phyloP scores from a whole-genome alignment of 208 protist genomes.

The Strigomonas culicis region DNA sequence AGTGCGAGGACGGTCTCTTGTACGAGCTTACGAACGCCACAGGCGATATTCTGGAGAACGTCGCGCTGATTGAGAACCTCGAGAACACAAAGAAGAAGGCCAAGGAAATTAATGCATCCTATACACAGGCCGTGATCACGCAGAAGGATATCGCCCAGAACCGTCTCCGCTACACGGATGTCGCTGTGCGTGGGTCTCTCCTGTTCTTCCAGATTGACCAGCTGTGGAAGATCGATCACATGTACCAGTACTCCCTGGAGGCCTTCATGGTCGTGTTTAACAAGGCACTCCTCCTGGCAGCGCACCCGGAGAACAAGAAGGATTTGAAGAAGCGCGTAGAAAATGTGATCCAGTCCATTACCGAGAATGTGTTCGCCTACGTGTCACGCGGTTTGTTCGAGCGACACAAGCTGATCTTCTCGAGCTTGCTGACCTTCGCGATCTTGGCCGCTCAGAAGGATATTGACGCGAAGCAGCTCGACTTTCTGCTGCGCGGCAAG shows the following conservation, averaged over 20 bases:
- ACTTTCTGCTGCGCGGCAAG: constrained; percentile 93
- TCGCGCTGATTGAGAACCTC: constrained; percentile 95
- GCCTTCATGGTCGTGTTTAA: constrained; percentile 98
- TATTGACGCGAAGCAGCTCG: constrained; percentile 90
- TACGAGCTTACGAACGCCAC: constrained; percentile 93
- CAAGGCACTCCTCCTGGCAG: constrained; percentile 92
- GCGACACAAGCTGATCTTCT: constrained; percentile 99
- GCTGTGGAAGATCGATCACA: constrained; percentile 97
- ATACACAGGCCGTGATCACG: constrained; percentile 90
- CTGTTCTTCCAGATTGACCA: constrained; percentile 98
- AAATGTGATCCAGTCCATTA: constrained; percentile 93
- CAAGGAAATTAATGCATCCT: constrained; percentile 95
- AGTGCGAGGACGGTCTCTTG: constrained; percentile 97
- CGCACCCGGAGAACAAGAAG: constrained; percentile 89
- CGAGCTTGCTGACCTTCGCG: constrained; percentile 92
- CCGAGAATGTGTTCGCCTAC: constrained; percentile 93
- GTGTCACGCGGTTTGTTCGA: constrained; percentile 98
- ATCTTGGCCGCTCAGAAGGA: constrained; percentile 82
- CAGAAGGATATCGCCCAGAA: constrained; percentile 95
- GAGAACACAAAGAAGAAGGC: constrained; percentile 97
- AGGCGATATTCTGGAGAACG: constrained; percentile 96
- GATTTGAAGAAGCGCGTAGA: constrained; percentile 91
- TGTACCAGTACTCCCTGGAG: constrained; percentile 98
- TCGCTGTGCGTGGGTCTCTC: constrained; percentile 93
- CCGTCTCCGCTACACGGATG: constrained; percentile 94